These are phyloP conservation scores for Candolleomyces eurysporus DNA, from an alignment of 768 basidiomycete species.

Conservation along the genomic window DNA sequence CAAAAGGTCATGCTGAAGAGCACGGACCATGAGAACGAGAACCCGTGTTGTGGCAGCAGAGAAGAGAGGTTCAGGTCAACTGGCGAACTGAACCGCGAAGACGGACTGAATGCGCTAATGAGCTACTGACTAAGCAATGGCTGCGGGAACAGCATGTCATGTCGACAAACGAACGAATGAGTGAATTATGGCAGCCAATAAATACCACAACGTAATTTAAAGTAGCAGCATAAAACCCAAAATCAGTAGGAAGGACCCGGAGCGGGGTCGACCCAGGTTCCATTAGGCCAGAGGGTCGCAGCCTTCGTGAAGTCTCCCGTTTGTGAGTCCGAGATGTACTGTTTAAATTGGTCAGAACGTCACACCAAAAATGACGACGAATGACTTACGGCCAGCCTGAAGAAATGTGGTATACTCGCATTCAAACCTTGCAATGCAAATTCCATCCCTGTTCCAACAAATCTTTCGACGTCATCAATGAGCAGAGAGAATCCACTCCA, in stretches of 20 bases:
- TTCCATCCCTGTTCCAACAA: conserved; percentile 66
- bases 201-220: too few relatives aligned
- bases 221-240: too few relatives aligned
- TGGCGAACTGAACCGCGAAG: not conserved
- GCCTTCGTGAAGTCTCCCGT: conserved; percentile 81
- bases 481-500: conserved; percentile 81
- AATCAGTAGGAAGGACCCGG: conserved; percentile 59
- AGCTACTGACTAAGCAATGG: too few relatives aligned
- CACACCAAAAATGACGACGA: conserved; percentile 1
- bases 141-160: too few relatives aligned
- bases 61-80: not conserved
- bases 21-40: not conserved
- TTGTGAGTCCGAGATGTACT: conserved; percentile 47
- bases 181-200: too few relatives aligned
- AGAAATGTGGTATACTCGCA: conserved; percentile 65
- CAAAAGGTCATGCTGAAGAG: not conserved
- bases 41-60: not conserved
- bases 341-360: conserved; percentile 8
- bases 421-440: conserved; percentile 67
- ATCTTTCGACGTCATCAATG: conserved; percentile 85
- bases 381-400: conserved; percentile 70
- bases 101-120: not conserved
- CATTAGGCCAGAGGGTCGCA: conserved; percentile 74
- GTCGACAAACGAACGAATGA: too few relatives aligned
- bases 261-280: conserved; percentile 75